Evolutionary conservation across 1,139 yeast genomes (phyloP), one percentile per base, ranked within the genome.

Genomic region (Candida neerlandica): DNA sequence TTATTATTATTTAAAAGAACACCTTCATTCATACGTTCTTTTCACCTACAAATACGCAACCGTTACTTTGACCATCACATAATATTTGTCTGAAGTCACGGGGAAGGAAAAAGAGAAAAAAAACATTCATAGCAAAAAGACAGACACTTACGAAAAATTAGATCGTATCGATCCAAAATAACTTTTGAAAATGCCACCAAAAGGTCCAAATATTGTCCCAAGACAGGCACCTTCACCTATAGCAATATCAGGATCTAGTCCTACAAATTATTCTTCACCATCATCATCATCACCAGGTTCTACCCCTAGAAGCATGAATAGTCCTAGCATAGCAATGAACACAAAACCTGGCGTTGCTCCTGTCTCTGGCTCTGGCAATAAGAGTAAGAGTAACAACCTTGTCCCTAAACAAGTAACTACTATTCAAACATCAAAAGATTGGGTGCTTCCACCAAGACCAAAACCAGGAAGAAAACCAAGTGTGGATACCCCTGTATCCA

Each of bases 381-480:
- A 21, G 19, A 35, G 10, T 15, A 41, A 21, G 18, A 37, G 23
- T 16, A 44, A 23, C 15, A 41, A 49, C 27, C 26, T 43, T 15
- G 45, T 41, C 2, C 44, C 46, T 29, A 45, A 34, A 30, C 49
- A 41, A 14, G 46, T 44, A 10, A 68, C 75, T 12, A 78, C 71
- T 58, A 83, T 85, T 23, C 80, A 80, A 54, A 85, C 96, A 1
- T 87, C 96, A n/a, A 88, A 82, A 59, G 89, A 85, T 58, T 91
- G 97, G 96, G 92, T 89, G 14, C 73, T 91, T 34, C 97, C 97
- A 2, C 96, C 96, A 10, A 72, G 96, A 51, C 95, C 96, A 5
- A 89, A 89, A 64, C 96, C 96, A 0, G 97, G 96, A 10, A 73
- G 96, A 52, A 89, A 89, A 66, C 96, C 96, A 11, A 80, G 91